Percentiles rank a stretch among this genome's conserved stretches.
Conservation (phyloP, 2,329 filamentous ascomycete genomes). For the Fusarium oxysporum region DNA sequence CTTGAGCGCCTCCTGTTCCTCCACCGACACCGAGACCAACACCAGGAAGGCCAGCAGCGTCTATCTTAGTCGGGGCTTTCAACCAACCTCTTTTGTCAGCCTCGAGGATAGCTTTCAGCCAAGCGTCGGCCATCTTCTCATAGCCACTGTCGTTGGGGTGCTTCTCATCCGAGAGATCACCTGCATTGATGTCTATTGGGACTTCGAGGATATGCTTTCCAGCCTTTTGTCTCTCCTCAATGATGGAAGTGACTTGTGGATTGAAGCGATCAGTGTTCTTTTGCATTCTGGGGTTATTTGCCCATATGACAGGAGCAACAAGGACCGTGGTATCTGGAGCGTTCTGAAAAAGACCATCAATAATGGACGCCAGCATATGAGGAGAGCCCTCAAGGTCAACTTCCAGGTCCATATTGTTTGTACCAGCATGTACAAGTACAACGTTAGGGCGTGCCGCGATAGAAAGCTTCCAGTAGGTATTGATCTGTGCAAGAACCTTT, state of each 20-base stretch:
- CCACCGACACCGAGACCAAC: not conserved
- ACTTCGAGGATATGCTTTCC: constrained; percentile 15
- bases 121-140: constrained; percentile 30
- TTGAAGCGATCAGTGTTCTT: constrained; percentile 23
- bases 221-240: not conserved
- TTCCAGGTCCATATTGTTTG: constrained; percentile 26
- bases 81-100: constrained; percentile 13
- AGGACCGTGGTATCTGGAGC: constrained; percentile 13
- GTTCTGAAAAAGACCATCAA: constrained; percentile 2
- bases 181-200: constrained; percentile 8
- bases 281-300: constrained; percentile 25
- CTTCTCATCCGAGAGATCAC: constrained; percentile 20
- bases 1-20: constrained; percentile 4
- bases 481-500: constrained; percentile 4
- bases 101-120: constrained; percentile 20
- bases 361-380: not conserved
- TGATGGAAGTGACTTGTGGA: not conserved
- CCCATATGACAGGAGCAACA: constrained; percentile 29
- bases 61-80: not conserved
- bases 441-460: constrained; percentile 18
- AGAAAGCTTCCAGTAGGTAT: constrained; percentile 7
- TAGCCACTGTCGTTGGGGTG: constrained; percentile 29
- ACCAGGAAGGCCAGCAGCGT: not conserved
- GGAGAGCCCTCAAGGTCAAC: not conserved
- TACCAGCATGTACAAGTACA: constrained; percentile 26